A percentile compares a stretch with the other conserved stretches of the same genome.
These are phyloP conservation scores for Cryptococcus sp. DNA, from an alignment of 1,284 basidiomycete genomes.

Conservation along the genomic window DNA sequence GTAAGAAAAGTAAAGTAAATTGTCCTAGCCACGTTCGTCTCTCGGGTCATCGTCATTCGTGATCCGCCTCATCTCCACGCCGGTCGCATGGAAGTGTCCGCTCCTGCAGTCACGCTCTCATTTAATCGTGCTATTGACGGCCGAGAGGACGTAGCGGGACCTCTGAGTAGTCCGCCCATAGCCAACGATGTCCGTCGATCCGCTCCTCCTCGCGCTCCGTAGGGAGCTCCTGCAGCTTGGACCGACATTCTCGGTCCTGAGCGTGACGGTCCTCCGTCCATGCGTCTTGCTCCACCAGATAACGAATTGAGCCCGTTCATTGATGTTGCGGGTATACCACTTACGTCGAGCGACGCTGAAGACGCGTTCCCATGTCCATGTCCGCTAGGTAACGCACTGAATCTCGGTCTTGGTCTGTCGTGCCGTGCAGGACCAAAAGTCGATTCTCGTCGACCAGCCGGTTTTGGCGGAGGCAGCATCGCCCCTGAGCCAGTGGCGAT, in stretches of 20 bases:
- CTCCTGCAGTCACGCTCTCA: not conserved
- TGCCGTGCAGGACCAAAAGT: constrained; percentile 19
- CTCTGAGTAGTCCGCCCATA: not conserved
- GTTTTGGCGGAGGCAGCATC: constrained; percentile 8
- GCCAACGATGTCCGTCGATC: no score
- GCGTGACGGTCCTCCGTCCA: constrained; percentile 1
- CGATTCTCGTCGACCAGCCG: constrained; percentile 11
- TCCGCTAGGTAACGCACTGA: constrained; percentile 14
- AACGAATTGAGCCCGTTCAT: constrained; percentile 4
- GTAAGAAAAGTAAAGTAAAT: no score
- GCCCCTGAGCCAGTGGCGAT: constrained; percentile 5
- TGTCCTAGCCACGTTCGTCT: no score
- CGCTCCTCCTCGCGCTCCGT: no score
- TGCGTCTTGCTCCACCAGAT: constrained; percentile 11
- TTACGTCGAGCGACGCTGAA: no score
- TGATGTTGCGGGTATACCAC: no score
- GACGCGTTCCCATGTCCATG: constrained; percentile 1
- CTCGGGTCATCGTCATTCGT: not conserved
- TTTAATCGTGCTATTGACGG: not conserved
- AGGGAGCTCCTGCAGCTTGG: constrained; percentile 3
- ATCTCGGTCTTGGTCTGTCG: constrained; percentile 18
- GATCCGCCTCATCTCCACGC: not conserved
- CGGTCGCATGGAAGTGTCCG: not conserved
- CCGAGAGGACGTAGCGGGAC: not conserved
- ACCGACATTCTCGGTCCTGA: constrained; percentile 14